phyloP scores from a whole-genome alignment of 805 yeast genomes.

The Wickerhamiella spandovensis region DNA sequence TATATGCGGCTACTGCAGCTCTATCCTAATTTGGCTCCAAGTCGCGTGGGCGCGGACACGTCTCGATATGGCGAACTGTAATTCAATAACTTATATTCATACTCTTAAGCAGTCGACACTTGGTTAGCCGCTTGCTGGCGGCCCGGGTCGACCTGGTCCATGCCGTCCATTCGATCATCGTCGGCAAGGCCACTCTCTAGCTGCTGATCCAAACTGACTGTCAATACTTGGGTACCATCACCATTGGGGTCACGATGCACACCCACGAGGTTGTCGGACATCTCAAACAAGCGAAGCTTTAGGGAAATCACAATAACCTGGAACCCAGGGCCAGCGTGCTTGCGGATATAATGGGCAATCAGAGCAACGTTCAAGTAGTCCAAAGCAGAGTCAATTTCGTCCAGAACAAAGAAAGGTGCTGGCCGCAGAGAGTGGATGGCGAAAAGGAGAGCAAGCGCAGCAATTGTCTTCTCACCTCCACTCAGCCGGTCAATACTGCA shows the following conservation, averaged over 20 bases:
- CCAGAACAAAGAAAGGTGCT: constrained; percentile 89
- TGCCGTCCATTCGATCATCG: too few species aligned
- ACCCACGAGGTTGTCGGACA: constrained; percentile 84
- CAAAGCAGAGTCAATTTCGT: constrained; percentile 96
- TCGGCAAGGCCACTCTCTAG: neutral
- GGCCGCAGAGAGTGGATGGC: constrained; percentile 86
- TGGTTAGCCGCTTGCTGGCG: too few species aligned
- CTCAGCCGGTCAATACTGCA: constrained; percentile 84
- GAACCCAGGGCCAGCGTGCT: constrained; percentile 52
- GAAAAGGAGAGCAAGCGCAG: constrained; percentile 84
- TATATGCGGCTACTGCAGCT: neutral
- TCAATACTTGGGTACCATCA: constrained; percentile 11
- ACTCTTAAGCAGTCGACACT: too few species aligned
- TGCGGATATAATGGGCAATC: constrained; percentile 74
- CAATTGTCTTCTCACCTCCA: constrained; percentile 95
- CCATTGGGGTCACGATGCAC: constrained; percentile 57
- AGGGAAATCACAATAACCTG: constrained; percentile 90
- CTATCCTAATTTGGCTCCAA: neutral
- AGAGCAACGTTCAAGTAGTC: constrained; percentile 78
- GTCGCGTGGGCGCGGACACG: too few species aligned
- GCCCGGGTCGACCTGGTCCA: too few species aligned
- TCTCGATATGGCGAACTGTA: too few species aligned
- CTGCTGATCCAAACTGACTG: neutral
- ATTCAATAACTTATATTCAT: neutral
- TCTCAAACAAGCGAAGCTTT: constrained; percentile 75